Evolutionary conservation across 1,284 basidiomycete genomes (phyloP).

Genomic region (Irpex sp.): DNA sequence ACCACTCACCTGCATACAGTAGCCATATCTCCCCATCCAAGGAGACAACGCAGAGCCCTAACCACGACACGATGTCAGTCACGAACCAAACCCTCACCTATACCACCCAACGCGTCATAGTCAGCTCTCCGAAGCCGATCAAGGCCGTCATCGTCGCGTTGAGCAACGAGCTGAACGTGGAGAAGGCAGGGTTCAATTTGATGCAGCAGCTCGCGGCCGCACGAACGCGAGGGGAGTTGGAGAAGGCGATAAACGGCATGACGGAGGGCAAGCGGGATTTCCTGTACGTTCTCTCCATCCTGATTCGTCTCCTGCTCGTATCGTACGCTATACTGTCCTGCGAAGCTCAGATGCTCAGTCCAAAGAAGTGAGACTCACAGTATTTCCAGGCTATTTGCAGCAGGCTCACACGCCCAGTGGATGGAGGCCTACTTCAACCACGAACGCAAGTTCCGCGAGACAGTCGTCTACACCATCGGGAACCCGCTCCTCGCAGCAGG

Average conservation of each 20-base stretch:
- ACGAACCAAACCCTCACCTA: not conserved
- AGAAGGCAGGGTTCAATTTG: constrained; percentile 26
- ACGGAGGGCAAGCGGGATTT: constrained; percentile 36
- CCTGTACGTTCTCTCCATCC: constrained; percentile 32
- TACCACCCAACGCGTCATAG: constrained; percentile 34
- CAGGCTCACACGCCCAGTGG: constrained; percentile 38
- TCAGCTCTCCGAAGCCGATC: constrained; percentile 38
- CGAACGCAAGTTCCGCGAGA: constrained; percentile 24
- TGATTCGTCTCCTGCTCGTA: not conserved
- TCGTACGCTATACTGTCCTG: too few species aligned
- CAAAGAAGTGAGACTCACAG: not conserved
- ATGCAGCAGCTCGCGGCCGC: constrained; percentile 26
- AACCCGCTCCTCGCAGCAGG: constrained; percentile 50
- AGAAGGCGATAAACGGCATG: constrained; percentile 26
- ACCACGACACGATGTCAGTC: not conserved
- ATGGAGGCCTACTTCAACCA: constrained; percentile 30
- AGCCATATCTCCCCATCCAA: not conserved
- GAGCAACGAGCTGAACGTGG: constrained; percentile 40
- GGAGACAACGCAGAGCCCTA: not conserved
- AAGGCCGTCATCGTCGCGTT: constrained; percentile 41
- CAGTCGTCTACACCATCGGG: constrained; percentile 45
- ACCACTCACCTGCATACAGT: not conserved
- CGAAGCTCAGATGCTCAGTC: too few species aligned
- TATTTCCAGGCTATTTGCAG: constrained; percentile 39
- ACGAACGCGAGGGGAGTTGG: constrained; percentile 36